These are phyloP conservation scores for Passiflora organensis DNA, from an alignment of 345 rosid genomes.

Conservation along the genomic window DNA sequence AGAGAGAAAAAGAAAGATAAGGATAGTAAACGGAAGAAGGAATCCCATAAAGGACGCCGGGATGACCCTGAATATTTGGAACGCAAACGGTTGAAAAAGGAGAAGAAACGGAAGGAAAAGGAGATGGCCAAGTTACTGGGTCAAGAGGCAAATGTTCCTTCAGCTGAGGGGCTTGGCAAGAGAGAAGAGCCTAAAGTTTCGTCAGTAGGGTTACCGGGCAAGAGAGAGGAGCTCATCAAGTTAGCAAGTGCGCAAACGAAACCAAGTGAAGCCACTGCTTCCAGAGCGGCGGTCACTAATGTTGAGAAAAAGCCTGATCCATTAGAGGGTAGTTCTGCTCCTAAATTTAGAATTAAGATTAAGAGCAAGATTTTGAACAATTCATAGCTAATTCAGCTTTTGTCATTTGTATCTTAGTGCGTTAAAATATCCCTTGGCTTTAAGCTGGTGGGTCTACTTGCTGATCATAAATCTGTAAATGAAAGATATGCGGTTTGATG, in stretches of 20 bases:
- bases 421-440: neutral
- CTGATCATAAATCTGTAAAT: no score
- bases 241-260: conserved; percentile 25
- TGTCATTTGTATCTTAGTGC: neutral
- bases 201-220: conserved; percentile 19
- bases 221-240: conserved; percentile 14
- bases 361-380: conserved; percentile 54
- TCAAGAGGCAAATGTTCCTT: conserved; percentile 29
- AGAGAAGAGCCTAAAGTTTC: conserved; percentile 29
- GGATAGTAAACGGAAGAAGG: conserved; percentile 66
- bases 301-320: conserved; percentile 48
- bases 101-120: conserved; percentile 76
- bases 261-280: conserved; percentile 40
- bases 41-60: conserved; percentile 27
- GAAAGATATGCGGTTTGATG: no score
- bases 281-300: conserved; percentile 22
- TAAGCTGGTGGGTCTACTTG: conserved; percentile 1
- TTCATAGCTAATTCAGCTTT: conserved; percentile 7
- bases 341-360: conserved; percentile 63
- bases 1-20: conserved; percentile 40
- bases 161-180: conserved; percentile 20
- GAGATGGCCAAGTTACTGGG: conserved; percentile 57
- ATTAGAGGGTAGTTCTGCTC: conserved; percentile 36
- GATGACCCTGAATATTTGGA: conserved; percentile 66
- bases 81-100: conserved; percentile 74